Evolutionary conservation across 495 filamentous ascomycete genomes (phyloP), one percentile per base, ranked within the genome.

Genomic region (Glonium stellatum): DNA sequence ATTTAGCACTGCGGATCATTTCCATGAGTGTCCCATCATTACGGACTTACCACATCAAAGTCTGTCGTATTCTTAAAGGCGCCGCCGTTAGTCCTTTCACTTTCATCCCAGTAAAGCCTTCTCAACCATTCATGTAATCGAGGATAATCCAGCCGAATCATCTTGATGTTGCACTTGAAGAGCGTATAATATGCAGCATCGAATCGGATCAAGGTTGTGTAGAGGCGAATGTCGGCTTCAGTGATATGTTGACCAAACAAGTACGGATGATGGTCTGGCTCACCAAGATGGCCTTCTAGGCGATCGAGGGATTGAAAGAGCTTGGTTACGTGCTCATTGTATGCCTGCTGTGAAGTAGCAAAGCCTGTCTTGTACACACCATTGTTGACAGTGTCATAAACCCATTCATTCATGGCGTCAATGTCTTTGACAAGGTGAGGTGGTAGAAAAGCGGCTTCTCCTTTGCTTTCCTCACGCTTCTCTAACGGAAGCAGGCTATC

Each of bases 331-430:
- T 81, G 79, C 36, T 75, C 73, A 46, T 86, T 79, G 66, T 89
- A 89, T 0, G 84, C 82, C 50, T 77, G 78, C 72, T 87, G 84
- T 5, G 80, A 80, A 22, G 74, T 76, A n/a, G 85, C 83, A 59
- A 88, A 87, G 5, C 85, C 84, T 0, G 79, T 77, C 70, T 87
- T 88, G 69, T 88, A 89, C 21, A 88, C 85, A 5, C 85, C 85
- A 65, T 86, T 85, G 58, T 87, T 89, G 68, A 88, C 79, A 11
- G 71, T 67, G 48, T 83, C 71, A 59, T 88, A 87, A 31, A 86
- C 78, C 85, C 84, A 89, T 42, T 75, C 75, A 64, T 86, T 80
- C 68, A 82, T 74, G 62, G 73, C 79, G 55, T 89, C 84, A 51
- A 89, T 87, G 60, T 83, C 65, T 27, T 53, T 54, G 25, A 72